Evolutionary conservation across 2,329 filamentous ascomycete genomes (phyloP), one percentile per base, ranked within the genome.

Genomic region (Thelonectria blattea): DNA sequence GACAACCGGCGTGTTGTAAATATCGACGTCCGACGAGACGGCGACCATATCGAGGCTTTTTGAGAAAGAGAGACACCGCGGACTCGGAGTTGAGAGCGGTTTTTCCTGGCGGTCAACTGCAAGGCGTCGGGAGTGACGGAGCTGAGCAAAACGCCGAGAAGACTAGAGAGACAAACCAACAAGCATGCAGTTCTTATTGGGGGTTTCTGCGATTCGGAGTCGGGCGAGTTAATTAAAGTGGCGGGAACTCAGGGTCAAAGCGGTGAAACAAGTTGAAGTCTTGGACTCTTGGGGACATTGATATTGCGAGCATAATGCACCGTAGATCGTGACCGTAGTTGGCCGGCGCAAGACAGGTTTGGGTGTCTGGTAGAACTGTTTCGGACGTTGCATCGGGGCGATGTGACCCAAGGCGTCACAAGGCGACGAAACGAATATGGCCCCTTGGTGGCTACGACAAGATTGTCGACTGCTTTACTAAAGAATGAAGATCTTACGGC

Each of bases 1-100:
- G 8, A 61, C 47, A 20, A 53, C 59, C 6, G 59, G 22, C 2
- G 54, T 61, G 39, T 50, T 55, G 46, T 54, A 49, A 34, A 56
- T 52, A 18, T 60, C 53, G 18, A 52, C 49, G 41, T 43, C 24
- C 7, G 20, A 42, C 22, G 15, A 14, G 12, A 37, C 15, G 34
- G 34, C 7, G 34, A 15, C 15, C 34, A 37, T 37, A 14, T 37
- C 34, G 34, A 37, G 5, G 8, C 5, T 30, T 10, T 30, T 24
- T 24, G 22, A 24, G 6, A 24, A 24, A 24, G 22, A 6, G 12
- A 34, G 32, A 34, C 32, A 10, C 34, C 34, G 34, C 34, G 15
- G 15, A 15, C 15, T 37, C 34, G 34, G 27, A 37, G 6, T 15
- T 14, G 34, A 14, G 15, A n/a, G 15, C 34, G 27, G 34, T 37